Percentiles rank a stretch among this genome's conserved stretches.
Conservation (phyloP, 305 asterid species). For the Salvia sclarea region DNA sequence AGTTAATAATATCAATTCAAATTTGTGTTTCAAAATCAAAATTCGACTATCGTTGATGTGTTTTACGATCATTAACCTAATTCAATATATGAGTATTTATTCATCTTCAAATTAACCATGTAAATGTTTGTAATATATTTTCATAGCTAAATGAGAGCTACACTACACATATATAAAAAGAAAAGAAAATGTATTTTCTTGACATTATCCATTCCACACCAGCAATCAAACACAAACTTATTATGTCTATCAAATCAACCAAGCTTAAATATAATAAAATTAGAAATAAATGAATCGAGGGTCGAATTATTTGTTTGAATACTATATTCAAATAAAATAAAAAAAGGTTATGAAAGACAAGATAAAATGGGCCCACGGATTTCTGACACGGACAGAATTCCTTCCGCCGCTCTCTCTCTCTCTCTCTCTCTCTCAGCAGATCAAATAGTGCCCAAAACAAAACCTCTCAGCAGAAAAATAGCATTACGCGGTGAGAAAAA, state of each 20-base stretch:
- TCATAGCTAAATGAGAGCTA: too few relatives aligned
- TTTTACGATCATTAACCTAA: too few relatives aligned
- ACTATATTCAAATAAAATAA: not conserved
- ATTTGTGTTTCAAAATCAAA: too few relatives aligned
- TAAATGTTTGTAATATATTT: too few relatives aligned
- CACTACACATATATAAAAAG: too few relatives aligned
- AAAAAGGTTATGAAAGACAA: slow-evolving; percentile 15
- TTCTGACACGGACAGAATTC: slow-evolving; percentile 38
- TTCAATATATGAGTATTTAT: too few relatives aligned
- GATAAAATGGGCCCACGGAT: slow-evolving; percentile 33
- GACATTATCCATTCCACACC: not conserved
- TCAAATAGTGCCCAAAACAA: slow-evolving; percentile 32
- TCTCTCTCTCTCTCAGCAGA: slow-evolving; percentile 31
- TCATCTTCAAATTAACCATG: too few relatives aligned
- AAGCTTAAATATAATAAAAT: not conserved
- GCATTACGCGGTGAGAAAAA: slow-evolving; percentile 31
- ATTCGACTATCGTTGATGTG: too few relatives aligned
- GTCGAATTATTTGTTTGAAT: not conserved
- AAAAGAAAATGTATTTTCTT: not conserved
- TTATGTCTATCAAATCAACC: not conserved
- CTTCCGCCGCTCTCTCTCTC: slow-evolving; percentile 31
- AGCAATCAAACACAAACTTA: not conserved
- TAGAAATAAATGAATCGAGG: not conserved
- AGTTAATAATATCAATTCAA: too few relatives aligned
- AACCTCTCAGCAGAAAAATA: slow-evolving; percentile 20